Conservation (phyloP, 192 early-diverging fungal genomes). For the Coemansia sp. region DNA sequence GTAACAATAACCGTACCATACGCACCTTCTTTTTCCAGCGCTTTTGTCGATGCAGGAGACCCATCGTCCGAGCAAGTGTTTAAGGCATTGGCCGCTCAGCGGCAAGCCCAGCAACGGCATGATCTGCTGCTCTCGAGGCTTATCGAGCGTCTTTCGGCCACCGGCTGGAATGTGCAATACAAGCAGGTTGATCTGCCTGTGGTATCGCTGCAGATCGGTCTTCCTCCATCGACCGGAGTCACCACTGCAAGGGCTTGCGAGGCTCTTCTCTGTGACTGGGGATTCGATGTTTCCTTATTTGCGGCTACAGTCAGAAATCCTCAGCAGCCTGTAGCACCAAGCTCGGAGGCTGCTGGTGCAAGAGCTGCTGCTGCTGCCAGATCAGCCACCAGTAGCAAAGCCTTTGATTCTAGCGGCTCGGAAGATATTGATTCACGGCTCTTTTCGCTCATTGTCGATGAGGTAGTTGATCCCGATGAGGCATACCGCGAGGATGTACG, state of each 20-base stretch:
- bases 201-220: conserved; percentile 29
- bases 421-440: conserved; percentile 38
- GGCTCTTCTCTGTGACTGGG: conserved; percentile 37
- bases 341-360: neutral
- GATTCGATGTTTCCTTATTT: conserved; percentile 33
- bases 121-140: conserved; percentile 30
- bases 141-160: conserved; percentile 32
- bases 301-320: conserved; percentile 30
- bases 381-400: neutral
- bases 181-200: conserved; percentile 13
- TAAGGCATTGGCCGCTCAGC: conserved; percentile 21
- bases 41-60: neutral
- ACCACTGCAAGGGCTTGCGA: conserved; percentile 23
- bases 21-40: neutral
- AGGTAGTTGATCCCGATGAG: conserved; percentile 51
- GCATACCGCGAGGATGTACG: conserved; percentile 48
- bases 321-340: neutral
- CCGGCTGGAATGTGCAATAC: conserved; percentile 41
- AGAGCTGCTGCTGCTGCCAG: neutral
- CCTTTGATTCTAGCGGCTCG: neutral
- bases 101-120: conserved; percentile 28
- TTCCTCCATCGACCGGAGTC: conserved; percentile 39
- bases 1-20: conserved; percentile 41
- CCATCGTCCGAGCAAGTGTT: conserved; percentile 21
- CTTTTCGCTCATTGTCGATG: conserved; percentile 50